phyloP scores from a whole-genome alignment of 768 basidiomycete genomes.

The Nidularia pulvinata region DNA sequence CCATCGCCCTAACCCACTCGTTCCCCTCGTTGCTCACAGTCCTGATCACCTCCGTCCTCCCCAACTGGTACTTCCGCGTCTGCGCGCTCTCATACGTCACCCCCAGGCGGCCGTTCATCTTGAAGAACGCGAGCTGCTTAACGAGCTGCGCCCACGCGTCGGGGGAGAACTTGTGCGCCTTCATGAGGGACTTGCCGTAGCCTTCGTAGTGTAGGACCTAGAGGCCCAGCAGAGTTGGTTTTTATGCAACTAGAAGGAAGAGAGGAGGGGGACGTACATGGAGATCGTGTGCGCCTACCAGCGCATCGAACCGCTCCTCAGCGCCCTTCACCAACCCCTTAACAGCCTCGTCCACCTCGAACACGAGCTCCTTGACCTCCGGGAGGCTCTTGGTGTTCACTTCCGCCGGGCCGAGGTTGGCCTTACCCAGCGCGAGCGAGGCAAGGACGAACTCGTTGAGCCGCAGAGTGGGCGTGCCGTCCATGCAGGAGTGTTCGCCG shows the following conservation, averaged over 20 bases:
- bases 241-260: neutral
- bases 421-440: slow-evolving; percentile 68
- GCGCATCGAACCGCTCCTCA: slow-evolving; percentile 68
- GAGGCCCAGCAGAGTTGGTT: neutral
- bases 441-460: slow-evolving; percentile 94
- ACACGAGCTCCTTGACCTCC: slow-evolving; percentile 65
- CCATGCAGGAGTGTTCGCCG: slow-evolving; percentile 87
- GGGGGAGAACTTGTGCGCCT: slow-evolving; percentile 80
- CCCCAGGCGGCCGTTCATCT: slow-evolving; percentile 73
- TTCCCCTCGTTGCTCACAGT: slow-evolving; percentile 81
- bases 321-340: slow-evolving; percentile 54
- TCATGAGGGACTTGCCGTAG: slow-evolving; percentile 89
- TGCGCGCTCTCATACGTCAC: slow-evolving; percentile 94
- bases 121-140: slow-evolving; percentile 95
- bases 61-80: slow-evolving; percentile 88
- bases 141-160: slow-evolving; percentile 96
- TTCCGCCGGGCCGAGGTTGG: slow-evolving; percentile 61
- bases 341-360: slow-evolving; percentile 61
- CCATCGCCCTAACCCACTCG: slow-evolving; percentile 91
- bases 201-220: slow-evolving; percentile 83
- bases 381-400: slow-evolving; percentile 41
- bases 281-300: slow-evolving; percentile 80
- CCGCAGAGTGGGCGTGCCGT: slow-evolving; percentile 94
- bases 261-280: slow-evolving; percentile 41
- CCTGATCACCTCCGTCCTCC: slow-evolving; percentile 95